Evolutionary conservation across 2,329 filamentous ascomycete species (phyloP), one percentile per base, ranked within the genome.

Genomic region (Metarhizium brunneum): DNA sequence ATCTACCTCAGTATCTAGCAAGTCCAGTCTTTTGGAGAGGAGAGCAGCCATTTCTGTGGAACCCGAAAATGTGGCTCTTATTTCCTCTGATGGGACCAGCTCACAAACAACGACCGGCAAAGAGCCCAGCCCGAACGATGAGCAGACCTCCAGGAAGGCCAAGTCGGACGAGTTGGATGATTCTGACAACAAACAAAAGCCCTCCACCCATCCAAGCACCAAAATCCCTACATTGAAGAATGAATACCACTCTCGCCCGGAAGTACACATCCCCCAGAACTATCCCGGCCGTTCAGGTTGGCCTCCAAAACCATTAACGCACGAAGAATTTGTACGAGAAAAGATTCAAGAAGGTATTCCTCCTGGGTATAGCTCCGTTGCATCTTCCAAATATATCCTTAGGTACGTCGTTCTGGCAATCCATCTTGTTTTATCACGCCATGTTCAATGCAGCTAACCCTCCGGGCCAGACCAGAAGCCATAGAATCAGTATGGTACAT

Each of bases 401-500:
- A 75, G 83, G 83, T 85, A 75, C 67, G 76, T 63, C 47, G 2
- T 11, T 29, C 18, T 14, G 32, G 7, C 32, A 29, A 6, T 16
- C 20, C 20, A 25, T 16, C 30, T 50, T 65, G 69, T 2, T 72
- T 73, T 64, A 55, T 63, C 43, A 60, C 32, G 10, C 32, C 32
- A 11, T 35, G 7, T 5, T 54, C 58, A 13, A 50, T 49, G 20
- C 58, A 60, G 47, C 64, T 68, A 50, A 64, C 59, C 29, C 57
- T 56, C 48, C 18, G 1, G 25, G 25, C 4, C 36, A 88, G 87
- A 25, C 89, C 90, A 20, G 90, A 95, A 74, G 89, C 88, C 1
- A 91, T 95, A 62, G 90, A 95, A 65, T 90, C 86, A 0, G 84
- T 95, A 14, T 95, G 90, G 80, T 88, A 92, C 72, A 86, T 95